Evolutionary conservation across 2,329 filamentous ascomycete species (phyloP).

Genomic region (Calonectria pteridis): DNA sequence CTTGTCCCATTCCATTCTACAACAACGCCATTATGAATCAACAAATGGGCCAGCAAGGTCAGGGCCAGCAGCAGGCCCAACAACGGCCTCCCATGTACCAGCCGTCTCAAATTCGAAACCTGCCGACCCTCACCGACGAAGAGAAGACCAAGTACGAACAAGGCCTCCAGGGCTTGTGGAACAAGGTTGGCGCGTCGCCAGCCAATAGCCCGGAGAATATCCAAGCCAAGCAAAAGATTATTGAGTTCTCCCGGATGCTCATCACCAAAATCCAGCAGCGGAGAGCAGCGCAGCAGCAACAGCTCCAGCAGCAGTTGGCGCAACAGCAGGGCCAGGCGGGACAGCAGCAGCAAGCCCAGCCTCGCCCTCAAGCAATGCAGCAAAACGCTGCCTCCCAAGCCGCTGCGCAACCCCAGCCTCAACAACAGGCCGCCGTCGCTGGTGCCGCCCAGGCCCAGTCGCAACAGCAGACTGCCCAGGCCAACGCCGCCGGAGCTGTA

Average conservation of each 20-base stretch:
- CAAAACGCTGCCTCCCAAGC: conserved; percentile 18
- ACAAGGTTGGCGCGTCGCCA: conserved; percentile 61
- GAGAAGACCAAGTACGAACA: conserved; percentile 71
- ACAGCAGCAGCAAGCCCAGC: conserved; percentile 31
- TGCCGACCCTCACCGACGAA: conserved; percentile 63
- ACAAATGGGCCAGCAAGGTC: conserved; percentile 43
- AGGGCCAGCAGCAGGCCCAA: conserved; percentile 42
- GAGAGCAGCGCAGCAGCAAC: conserved; percentile 51
- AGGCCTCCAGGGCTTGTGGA: conserved; percentile 67
- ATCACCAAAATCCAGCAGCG: conserved; percentile 62
- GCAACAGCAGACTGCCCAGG: conserved; percentile 31
- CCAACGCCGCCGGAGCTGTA: conserved; percentile 22
- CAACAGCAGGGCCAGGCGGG: conserved; percentile 38
- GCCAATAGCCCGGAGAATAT: conserved; percentile 63
- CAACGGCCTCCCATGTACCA: conserved; percentile 58
- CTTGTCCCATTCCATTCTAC: background rate
- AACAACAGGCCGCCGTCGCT: conserved; percentile 39
- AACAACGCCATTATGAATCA: conserved; percentile 36
- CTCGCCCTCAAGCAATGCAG: conserved; percentile 22
- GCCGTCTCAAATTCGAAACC: conserved; percentile 64
- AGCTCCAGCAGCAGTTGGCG: conserved; percentile 46
- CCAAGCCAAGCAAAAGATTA: conserved; percentile 68
- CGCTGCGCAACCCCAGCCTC: conserved; percentile 20
- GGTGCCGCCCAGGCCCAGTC: conserved; percentile 40
- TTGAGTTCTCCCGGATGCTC: conserved; percentile 71